Base-by-base conservation (phyloP, 169 alveolate species). In the Plasmodium fragile region DNA sequence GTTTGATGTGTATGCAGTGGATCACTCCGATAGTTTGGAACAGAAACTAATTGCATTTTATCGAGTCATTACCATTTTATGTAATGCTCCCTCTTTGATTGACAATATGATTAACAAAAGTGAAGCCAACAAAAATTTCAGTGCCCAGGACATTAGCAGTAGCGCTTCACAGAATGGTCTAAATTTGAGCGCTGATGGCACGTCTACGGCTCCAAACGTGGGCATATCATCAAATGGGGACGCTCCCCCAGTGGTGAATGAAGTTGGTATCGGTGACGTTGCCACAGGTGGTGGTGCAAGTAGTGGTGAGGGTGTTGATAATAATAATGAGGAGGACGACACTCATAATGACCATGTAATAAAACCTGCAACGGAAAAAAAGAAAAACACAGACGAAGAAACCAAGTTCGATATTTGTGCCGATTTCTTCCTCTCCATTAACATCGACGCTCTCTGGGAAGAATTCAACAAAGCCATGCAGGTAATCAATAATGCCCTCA, bases 401-500 rank as follows among this genome's bases (percentile, higher is more conserved):
- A 78, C 93, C 53, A 87, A 87, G 71, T 87, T 87, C 18, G 93
- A 87, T 49, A 87, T 87, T 34, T 87, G 93, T 1, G 93, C 93
- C 2, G 89, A 77, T 72, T 75, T 87, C 18, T 87, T 87, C 30
- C 82, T 87, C 8, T 87, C 93, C 41, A 87, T 87, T 18, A 87
- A 87, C 45, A 87, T 87, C 18, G 93, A 87, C 49, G 25, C 10
- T 1, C 81, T 87, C 8, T 87, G 93, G 93, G 93, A 87, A 39
- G 93, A 87, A 52, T 87, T 87, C 71, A 87, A 87, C 72, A 87
- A 87, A 78, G 71, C 93, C 16, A 87, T 87, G 93, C 93, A 87
- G n/a, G 93, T 87, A 59, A 87, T 87, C 18, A 87, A 78, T n/a
- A 75, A 87, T 39, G 59, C 93, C 2, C 81, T 87, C 13, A 87